These are phyloP conservation scores for Asterophora lycoperdoides DNA, from an alignment of 768 basidiomycete genomes.

Conservation along the genomic window DNA sequence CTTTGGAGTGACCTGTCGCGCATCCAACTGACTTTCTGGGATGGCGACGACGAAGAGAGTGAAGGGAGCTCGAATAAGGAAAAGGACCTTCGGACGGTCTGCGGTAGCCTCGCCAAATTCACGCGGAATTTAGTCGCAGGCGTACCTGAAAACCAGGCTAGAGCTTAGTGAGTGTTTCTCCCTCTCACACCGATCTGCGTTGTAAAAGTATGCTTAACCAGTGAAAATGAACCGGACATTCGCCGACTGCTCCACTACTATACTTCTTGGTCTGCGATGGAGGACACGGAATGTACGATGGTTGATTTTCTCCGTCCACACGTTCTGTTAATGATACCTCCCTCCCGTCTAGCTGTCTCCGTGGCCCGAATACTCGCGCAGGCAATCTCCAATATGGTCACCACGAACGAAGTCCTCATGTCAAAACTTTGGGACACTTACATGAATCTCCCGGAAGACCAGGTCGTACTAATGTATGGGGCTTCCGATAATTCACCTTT, in stretches of 20 bases:
- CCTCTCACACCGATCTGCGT: neutral
- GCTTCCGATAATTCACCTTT: constrained; percentile 7
- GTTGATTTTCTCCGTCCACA: neutral
- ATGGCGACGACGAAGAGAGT: constrained; percentile 38
- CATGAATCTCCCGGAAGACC: constrained; percentile 65
- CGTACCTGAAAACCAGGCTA: constrained; percentile 62
- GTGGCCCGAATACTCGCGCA: constrained; percentile 69
- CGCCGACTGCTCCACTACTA: constrained; percentile 65
- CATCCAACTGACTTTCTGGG: constrained; percentile 49
- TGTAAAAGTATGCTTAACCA: constrained; percentile 24
- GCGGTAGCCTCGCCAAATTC: constrained; percentile 62
- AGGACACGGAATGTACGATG: constrained; percentile 53
- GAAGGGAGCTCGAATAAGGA: constrained; percentile 26
- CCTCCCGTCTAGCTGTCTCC: constrained; percentile 50
- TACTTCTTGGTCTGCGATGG: constrained; percentile 70
- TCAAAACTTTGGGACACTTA: constrained; percentile 61
- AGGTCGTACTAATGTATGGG: constrained; percentile 69
- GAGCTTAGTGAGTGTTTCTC: constrained; percentile 58
- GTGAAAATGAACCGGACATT: constrained; percentile 68
- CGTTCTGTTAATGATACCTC: neutral
- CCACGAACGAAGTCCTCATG: constrained; percentile 59
- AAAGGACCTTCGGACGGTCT: constrained; percentile 34
- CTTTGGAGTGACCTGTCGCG: constrained; percentile 53
- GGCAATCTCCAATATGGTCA: constrained; percentile 79
- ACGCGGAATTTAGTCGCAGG: constrained; percentile 84